A percentile compares a stretch with the other conserved stretches of the same genome.
phyloP scores from a whole-genome alignment of 1,284 basidiomycete species.

The Cutaneotrichosporon cutaneum region DNA sequence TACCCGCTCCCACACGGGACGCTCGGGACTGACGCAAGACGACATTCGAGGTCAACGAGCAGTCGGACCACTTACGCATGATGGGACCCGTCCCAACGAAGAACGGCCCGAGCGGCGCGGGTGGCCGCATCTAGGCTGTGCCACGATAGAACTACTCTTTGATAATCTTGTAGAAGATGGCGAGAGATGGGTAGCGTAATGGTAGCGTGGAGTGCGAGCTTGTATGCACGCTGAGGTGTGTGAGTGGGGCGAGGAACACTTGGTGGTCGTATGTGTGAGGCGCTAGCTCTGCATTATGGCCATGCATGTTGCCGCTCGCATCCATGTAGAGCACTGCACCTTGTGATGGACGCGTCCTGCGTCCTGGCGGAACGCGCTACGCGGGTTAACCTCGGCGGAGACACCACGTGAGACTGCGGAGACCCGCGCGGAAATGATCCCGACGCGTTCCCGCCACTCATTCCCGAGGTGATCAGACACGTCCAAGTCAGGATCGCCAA shows the following conservation, averaged over 20 bases:
- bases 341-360: no score
- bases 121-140: neutral
- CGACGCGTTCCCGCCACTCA: neutral
- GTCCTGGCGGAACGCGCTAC: no score
- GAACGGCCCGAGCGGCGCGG: slow-evolving; percentile 3
- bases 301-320: no score
- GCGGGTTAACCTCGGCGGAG: no score
- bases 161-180: neutral
- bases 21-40: slow-evolving; percentile 36
- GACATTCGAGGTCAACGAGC: slow-evolving; percentile 48
- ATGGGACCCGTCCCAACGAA: slow-evolving; percentile 4
- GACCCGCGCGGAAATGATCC: no score
- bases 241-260: no score
- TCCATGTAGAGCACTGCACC: no score
- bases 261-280: no score
- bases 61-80: slow-evolving; percentile 22
- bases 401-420: no score
- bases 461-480: no score
- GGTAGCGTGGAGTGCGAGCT: neutral
- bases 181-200: neutral
- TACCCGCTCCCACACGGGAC: no score
- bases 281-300: no score
- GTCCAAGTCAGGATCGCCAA: neutral
- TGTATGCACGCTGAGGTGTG: neutral
- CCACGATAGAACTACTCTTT: neutral